Percentiles rank a stretch among this genome's conserved stretches.
Conservation (phyloP, 1,284 basidiomycete genomes). For the Meira miltonrushii region DNA sequence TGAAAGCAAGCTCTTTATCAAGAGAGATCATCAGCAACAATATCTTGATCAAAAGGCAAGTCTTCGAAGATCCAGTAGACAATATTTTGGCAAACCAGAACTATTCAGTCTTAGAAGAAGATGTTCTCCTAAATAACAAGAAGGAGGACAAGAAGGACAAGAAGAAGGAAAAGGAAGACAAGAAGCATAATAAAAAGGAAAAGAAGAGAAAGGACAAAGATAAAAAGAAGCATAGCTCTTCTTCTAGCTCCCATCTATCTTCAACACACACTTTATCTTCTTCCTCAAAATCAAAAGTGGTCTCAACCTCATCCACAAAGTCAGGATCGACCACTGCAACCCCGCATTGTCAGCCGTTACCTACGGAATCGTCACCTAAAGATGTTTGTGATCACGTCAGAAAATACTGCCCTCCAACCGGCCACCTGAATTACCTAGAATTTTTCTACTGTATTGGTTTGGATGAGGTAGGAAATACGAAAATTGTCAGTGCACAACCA, state of each 20-base stretch:
- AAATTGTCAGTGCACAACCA: neutral
- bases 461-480: neutral
- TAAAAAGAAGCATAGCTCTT: neutral
- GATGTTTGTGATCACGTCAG: constrained; percentile 35
- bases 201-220: neutral
- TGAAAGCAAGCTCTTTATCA: constrained; percentile 1
- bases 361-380: constrained; percentile 8
- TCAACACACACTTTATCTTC: neutral
- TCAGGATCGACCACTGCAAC: neutral
- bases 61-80: neutral
- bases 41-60: neutral
- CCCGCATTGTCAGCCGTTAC: neutral
- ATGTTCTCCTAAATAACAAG: neutral
- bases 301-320: neutral
- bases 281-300: neutral
- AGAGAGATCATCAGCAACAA: neutral
- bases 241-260: neutral
- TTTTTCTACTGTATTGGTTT: constrained; percentile 45
- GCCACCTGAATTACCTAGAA: constrained; percentile 36
- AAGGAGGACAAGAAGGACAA: neutral
- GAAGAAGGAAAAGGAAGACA: neutral
- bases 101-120: neutral
- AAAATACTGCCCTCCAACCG: constrained; percentile 28
- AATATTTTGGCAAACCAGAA: neutral
- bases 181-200: too few species aligned